Conservation (phyloP, 768 basidiomycete species). For the Mycena olivaceomarginata region DNA sequence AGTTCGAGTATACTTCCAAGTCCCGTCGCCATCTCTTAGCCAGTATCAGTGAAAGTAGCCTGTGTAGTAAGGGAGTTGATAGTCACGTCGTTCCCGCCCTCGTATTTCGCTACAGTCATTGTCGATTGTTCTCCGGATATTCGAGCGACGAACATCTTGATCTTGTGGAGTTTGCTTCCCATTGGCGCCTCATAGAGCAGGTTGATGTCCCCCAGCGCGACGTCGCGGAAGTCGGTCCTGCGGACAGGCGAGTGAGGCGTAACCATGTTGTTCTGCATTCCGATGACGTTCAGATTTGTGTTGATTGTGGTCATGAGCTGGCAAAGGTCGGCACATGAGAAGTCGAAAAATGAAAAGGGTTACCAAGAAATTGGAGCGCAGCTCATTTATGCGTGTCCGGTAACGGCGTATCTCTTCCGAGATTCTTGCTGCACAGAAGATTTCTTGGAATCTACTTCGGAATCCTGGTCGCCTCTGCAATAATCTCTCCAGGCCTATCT, state of each 20-base stretch:
- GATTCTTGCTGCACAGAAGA: background rate
- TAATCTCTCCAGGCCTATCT: background rate
- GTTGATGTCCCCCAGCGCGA: slow-evolving; percentile 29
- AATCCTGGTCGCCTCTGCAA: background rate
- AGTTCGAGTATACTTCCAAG: background rate
- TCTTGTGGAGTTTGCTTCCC: background rate
- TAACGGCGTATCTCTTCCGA: background rate
- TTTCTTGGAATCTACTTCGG: background rate
- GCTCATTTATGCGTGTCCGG: background rate
- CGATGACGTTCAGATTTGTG: background rate
- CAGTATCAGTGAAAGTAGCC: no score
- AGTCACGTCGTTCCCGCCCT: slow-evolving; percentile 2
- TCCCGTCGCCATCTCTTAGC: slow-evolving; percentile 1
- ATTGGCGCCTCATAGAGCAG: slow-evolving; percentile 18
- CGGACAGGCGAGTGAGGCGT: no score
- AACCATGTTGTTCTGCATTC: background rate
- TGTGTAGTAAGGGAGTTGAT: no score
- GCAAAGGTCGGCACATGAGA: background rate
- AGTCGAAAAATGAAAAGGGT: background rate
- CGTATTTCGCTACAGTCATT: slow-evolving; percentile 22
- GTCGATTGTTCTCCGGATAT: background rate
- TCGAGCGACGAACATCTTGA: slow-evolving; percentile 24
- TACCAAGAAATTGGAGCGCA: slow-evolving; percentile 14
- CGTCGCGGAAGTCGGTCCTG: background rate
- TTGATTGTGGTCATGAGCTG: slow-evolving; percentile 1